Percentiles rank a stretch among this genome's conserved stretches.
Evolutionary conservation across 2,329 filamentous ascomycete species (phyloP).

Genomic region (Fusarium algeriense): DNA sequence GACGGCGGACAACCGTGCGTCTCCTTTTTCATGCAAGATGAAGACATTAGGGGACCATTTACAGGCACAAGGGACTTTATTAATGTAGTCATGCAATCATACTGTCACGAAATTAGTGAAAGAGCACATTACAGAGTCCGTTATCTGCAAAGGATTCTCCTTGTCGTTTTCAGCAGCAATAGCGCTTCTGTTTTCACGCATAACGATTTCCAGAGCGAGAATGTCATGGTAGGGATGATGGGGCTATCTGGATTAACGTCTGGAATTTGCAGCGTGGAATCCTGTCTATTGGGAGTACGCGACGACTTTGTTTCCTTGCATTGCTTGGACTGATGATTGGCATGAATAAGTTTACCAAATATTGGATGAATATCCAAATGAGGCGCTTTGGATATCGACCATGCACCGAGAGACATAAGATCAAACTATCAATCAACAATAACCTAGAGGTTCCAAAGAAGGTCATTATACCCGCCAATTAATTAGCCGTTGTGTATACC

Average conservation of each 20-base stretch:
- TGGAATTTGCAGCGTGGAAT: slow-evolving; percentile 44
- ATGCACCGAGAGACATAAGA: slow-evolving; percentile 20
- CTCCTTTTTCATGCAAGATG: slow-evolving; percentile 31
- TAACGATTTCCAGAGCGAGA: slow-evolving; percentile 43
- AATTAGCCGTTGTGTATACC: too few relatives aligned
- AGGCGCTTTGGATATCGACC: slow-evolving; percentile 37
- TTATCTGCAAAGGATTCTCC: slow-evolving; percentile 24
- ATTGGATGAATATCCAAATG: slow-evolving; percentile 38
- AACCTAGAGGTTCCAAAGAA: too few relatives aligned
- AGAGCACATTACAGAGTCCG: slow-evolving; percentile 11
- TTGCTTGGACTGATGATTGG: slow-evolving; percentile 42
- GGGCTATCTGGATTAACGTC: slow-evolving; percentile 33
- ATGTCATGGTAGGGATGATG: slow-evolving; percentile 31
- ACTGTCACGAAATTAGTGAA: slow-evolving; percentile 19
- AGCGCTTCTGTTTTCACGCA: slow-evolving; percentile 33
- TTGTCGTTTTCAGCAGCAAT: slow-evolving; percentile 10
- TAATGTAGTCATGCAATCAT: slow-evolving; percentile 26
- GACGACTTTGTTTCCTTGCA: slow-evolving; percentile 22
- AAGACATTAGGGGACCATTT: slow-evolving; percentile 22
- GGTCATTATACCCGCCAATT: too few relatives aligned
- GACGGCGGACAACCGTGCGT: slow-evolving; percentile 28
- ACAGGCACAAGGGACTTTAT: slow-evolving; percentile 21
- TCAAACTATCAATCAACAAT: too few relatives aligned
- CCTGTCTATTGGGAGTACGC: slow-evolving; percentile 45
- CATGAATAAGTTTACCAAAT: slow-evolving; percentile 31